Conservation (phyloP, 129 eudicot genomes). For the Oenanthe sinensis region DNA sequence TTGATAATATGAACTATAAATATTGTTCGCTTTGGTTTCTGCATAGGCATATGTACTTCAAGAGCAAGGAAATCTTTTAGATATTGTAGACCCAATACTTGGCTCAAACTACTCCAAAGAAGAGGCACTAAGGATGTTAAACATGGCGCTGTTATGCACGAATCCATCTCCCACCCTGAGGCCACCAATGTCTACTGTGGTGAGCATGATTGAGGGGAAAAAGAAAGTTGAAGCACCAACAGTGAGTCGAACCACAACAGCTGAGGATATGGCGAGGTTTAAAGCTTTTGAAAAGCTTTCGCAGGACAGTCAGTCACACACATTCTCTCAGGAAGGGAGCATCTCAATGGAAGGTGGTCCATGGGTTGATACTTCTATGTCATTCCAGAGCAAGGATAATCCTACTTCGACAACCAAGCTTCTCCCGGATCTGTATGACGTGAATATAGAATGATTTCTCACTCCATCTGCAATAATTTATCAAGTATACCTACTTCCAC, state of each 20-base stretch:
- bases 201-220: constrained; percentile 47
- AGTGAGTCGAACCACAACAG: constrained; percentile 4
- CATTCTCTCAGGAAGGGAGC: constrained; percentile 16
- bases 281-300: constrained; percentile 22
- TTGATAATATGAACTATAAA: neutral
- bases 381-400: constrained; percentile 20
- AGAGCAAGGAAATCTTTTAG: constrained; percentile 48
- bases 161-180: constrained; percentile 47
- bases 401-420: constrained; percentile 9
- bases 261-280: constrained; percentile 15
- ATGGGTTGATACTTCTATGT: constrained; percentile 21
- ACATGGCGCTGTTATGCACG: constrained; percentile 17
- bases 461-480: neutral
- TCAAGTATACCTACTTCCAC: neutral
- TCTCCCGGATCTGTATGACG: constrained; percentile 14
- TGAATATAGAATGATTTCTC: neutral
- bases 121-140: constrained; percentile 35
- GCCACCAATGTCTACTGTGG: constrained; percentile 40
- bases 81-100: constrained; percentile 38
- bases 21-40: neutral
- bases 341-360: constrained; percentile 22
- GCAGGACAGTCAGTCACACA: constrained; percentile 17
- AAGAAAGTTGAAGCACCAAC: constrained; percentile 14
- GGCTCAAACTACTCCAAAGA: constrained; percentile 27
- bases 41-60: constrained; percentile 39